Evolutionary conservation across 1,284 basidiomycete genomes (phyloP).

Genomic region (Apiotrichum mycotoxinovorans): DNA sequence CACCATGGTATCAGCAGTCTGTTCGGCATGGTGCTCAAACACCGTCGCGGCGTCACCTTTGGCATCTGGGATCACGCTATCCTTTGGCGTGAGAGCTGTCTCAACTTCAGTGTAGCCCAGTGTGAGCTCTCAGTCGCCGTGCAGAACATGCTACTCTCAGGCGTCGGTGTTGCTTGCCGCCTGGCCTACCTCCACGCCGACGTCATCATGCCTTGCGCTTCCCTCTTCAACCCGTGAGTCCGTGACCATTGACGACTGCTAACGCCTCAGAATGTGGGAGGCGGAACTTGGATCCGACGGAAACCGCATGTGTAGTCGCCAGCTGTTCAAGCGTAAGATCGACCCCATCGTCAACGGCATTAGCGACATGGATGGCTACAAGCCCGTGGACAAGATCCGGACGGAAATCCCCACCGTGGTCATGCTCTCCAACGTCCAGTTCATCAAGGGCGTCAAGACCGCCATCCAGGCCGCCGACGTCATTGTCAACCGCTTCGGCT

Average conservation of each 20-base stretch:
- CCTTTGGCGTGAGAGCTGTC: slow-evolving; percentile 14
- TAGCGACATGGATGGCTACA: slow-evolving; percentile 14
- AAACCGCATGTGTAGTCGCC: slow-evolving; percentile 6
- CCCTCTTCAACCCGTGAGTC: slow-evolving; percentile 19
- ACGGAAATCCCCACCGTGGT: slow-evolving; percentile 12
- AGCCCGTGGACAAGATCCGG: slow-evolving; percentile 11
- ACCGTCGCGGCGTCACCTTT: slow-evolving; percentile 13
- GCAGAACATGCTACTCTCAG: slow-evolving; percentile 11
- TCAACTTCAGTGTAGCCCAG: slow-evolving; percentile 14
- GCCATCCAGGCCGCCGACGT: slow-evolving; percentile 19
- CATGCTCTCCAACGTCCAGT: slow-evolving; percentile 19
- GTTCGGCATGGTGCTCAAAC: slow-evolving; percentile 18
- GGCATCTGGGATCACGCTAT: slow-evolving; percentile 19
- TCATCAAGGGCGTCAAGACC: slow-evolving; percentile 19
- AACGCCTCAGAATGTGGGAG: slow-evolving; percentile 18
- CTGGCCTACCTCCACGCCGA: slow-evolving; percentile 16
- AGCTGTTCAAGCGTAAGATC: slow-evolving; percentile 11
- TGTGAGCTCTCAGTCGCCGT: slow-evolving; percentile 11
- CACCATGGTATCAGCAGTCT: slow-evolving; percentile 11
- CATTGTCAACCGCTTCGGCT: slow-evolving; percentile 17
- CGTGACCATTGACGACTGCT: no score
- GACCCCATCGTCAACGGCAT: slow-evolving; percentile 19
- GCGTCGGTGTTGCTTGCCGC: slow-evolving; percentile 9
- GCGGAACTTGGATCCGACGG: slow-evolving; percentile 12
- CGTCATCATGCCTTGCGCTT: slow-evolving; percentile 14